phyloP scores from a whole-genome alignment of 78 protist genomes.

The Chrysochromulina parva region DNA sequence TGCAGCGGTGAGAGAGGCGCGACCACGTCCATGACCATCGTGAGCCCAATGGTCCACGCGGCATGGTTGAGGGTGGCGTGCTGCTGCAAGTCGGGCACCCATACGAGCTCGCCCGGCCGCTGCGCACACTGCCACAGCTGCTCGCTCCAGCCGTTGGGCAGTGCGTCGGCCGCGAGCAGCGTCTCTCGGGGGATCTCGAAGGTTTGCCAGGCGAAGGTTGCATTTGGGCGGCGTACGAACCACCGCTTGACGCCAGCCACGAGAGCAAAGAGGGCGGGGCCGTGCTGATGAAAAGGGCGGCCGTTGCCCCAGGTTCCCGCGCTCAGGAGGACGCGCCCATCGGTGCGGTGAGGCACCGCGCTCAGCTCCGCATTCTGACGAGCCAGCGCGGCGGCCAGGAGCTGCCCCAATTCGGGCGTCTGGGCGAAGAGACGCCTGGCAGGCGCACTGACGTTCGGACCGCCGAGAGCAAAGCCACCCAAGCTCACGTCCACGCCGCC shows the following conservation, averaged over 20 bases:
- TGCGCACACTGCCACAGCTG: background rate
- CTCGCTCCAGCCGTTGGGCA: background rate
- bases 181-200: background rate
- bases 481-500: background rate
- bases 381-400: background rate
- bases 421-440: no score
- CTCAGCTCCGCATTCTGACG: background rate
- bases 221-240: background rate
- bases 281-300: background rate
- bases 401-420: background rate
- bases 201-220: background rate
- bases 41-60: background rate
- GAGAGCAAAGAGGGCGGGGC: constrained; percentile 7
- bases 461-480: background rate
- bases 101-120: background rate
- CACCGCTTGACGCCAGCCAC: background rate
- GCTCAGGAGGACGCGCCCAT: background rate
- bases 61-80: constrained; percentile 8
- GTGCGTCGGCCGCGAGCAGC: background rate
- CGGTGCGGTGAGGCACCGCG: background rate
- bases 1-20: background rate
- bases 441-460: no score
- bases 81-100: background rate
- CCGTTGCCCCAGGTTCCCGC: constrained; percentile 4
- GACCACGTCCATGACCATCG: background rate